Evolutionary conservation across 2,329 filamentous ascomycete species (phyloP), one percentile per base, ranked within the genome.

Genomic region (Whalleya microplaca): DNA sequence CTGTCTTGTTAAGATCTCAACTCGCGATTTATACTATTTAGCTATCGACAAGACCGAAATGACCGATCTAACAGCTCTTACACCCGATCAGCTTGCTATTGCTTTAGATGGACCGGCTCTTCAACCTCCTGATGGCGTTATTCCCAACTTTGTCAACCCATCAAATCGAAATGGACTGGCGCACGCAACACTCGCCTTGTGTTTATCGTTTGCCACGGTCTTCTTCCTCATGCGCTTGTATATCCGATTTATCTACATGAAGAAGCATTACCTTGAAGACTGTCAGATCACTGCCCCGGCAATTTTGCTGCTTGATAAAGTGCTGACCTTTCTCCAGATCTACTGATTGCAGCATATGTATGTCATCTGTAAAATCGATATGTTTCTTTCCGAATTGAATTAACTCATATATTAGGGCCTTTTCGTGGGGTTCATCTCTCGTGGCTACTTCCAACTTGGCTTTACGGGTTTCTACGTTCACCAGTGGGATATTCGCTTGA

Each of bases 401-500:
- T 29, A 29, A 29, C 27, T 29, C 5, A 29, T 29, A 12, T 6
- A 12, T n/a, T n/a, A 46, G 44, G 21, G 44, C 6, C 29, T 21
- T 27, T 46, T 46, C 44, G 7, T 46, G 18, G 44, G 44, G 6
- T 8, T n/a, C 12, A n/a, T 27, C 19, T 46, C 18, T 21, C 21
- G 16, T 21, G 21, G 45, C 19, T 69, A 63, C 51, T 49, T 42
- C 5, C 55, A 74, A 52, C 58, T 72, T n/a, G 41, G 66, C 2
- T 62, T 53, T 0, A 68, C 70, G 2, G 72, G 72, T n/a, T 74
- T 71, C 48, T 74, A 68, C 48, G 70, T 74, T 12, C 72, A 73
- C 56, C 60, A 65, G 41, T 74, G 69, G 68, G 60, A 74, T 52
- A 52, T 73, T 2, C 57, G 51, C 7, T 53, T 68, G n/a, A 48